Evolutionary conservation across 441 rosid species (phyloP), one percentile per base, ranked within the genome.

Genomic region (Corymbia citriodora): DNA sequence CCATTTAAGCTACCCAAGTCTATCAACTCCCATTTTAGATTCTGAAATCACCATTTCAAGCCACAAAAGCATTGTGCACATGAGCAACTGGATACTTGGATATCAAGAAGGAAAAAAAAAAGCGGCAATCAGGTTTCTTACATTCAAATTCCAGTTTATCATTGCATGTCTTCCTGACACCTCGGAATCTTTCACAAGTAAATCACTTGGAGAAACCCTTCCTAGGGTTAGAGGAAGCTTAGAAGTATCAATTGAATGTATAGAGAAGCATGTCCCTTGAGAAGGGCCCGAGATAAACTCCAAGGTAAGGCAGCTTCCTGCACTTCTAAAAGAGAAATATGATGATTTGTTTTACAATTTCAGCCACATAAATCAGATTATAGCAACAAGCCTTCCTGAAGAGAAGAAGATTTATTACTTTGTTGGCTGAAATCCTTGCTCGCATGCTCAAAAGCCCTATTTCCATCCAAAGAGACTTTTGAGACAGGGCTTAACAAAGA

Each of bases 131-230:
- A 90, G 90, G 90, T 91, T 92, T 61, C 90, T 92, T 94, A 97
- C 99, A 94, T 95, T 92, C 86, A 93, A 63, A 92, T 98, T 97
- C 99, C 99, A 97, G 90, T 94, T 95, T 92, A 98, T 96, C 94
- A 96, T 93, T 49, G 99, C 99, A 97, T 98, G 99, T 95, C 96
- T 98, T 92, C 99, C 99, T 3, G 99, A 98, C 90, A 98, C 98
- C 94, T 98, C 99, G 0, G 96, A 93, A 92, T 98, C 99, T 89
- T 95, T 96, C 94, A 97, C 91, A 83, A 93, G 79, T 91, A 97
- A 89, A 91, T 95, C 97, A 93, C 98, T 92, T 29, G 96, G 97
- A 91, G 96, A 91, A 92, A 96, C 96, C 95, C 99, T 97, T 87
- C 99, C 99, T 91, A 98, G 95, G 50, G 93, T 96, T 91, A 98